phyloP scores from a whole-genome alignment of 768 basidiomycete genomes.

The Termitomyces sp. region DNA sequence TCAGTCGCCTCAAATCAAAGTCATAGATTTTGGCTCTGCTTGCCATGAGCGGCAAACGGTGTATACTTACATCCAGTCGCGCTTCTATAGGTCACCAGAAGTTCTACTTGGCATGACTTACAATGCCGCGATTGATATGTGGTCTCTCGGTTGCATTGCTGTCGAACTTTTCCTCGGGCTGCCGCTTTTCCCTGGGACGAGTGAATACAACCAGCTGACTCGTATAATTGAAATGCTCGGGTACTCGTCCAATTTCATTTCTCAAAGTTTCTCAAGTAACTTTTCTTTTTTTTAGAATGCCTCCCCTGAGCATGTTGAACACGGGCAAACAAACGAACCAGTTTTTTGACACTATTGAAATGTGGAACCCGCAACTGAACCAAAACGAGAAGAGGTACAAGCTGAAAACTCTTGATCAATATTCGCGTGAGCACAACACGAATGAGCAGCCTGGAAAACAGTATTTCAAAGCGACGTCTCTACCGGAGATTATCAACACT shows the following conservation, averaged over 20 bases:
- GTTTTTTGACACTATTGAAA: slow-evolving; percentile 79
- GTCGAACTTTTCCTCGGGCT: slow-evolving; percentile 96
- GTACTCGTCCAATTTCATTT: slow-evolving; percentile 39
- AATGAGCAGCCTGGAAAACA: slow-evolving; percentile 98
- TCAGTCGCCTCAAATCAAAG: slow-evolving; percentile 96
- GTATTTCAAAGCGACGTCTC: slow-evolving; percentile 91
- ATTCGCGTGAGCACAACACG: slow-evolving; percentile 89
- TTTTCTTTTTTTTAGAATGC: slow-evolving; percentile 48
- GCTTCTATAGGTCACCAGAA: slow-evolving; percentile 98
- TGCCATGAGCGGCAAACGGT: slow-evolving; percentile 99
- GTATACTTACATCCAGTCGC: slow-evolving; percentile 98
- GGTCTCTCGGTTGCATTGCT: slow-evolving; percentile 97
- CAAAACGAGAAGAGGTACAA: slow-evolving; percentile 79
- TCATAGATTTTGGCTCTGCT: slow-evolving; percentile 98
- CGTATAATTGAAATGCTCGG: slow-evolving; percentile 98
- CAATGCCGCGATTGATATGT: slow-evolving; percentile 96
- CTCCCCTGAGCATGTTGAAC: slow-evolving; percentile 90
- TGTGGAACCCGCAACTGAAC: slow-evolving; percentile 57
- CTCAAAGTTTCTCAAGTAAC: background rate
- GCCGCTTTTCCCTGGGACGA: slow-evolving; percentile 96
- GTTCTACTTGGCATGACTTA: slow-evolving; percentile 94
- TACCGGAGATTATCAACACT: slow-evolving; percentile 94
- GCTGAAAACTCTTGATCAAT: slow-evolving; percentile 90
- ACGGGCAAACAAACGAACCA: slow-evolving; percentile 92
- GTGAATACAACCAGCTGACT: slow-evolving; percentile 98